A percentile compares a stretch with the other conserved stretches of the same genome.
These are phyloP conservation scores for Coemansia sp. DNA, from an alignment of 192 early-diverging fungal species.

Conservation along the genomic window DNA sequence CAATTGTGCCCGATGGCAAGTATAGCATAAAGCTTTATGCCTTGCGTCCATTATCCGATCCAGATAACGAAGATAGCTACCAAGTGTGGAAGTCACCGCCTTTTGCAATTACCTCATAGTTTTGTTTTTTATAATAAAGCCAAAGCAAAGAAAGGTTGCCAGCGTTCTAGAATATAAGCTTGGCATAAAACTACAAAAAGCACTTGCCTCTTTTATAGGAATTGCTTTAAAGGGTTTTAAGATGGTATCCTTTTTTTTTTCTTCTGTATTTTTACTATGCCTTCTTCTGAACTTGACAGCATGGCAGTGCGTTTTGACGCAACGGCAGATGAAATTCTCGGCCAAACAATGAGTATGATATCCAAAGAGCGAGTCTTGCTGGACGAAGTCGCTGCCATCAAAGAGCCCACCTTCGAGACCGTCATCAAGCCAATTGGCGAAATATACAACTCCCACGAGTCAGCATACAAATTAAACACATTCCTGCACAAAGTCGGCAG, in stretches of 20 bases:
- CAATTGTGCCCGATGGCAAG: slow-evolving; percentile 18
- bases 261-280: neutral
- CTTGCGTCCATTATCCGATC: slow-evolving; percentile 12
- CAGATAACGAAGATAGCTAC: too few relatives aligned
- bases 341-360: neutral
- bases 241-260: neutral
- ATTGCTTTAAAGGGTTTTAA: neutral
- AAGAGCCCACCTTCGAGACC: slow-evolving; percentile 25
- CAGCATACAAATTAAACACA: neutral
- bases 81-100: too few relatives aligned
- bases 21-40: slow-evolving; percentile 23
- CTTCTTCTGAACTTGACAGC: neutral
- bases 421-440: slow-evolving; percentile 9
- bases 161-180: neutral
- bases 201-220: neutral
- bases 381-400: neutral
- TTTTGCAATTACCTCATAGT: too few relatives aligned
- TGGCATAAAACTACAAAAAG: neutral
- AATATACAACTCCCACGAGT: neutral
- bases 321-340: neutral
- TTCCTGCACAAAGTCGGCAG: slow-evolving; percentile 25
- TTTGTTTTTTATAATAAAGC: too few relatives aligned
- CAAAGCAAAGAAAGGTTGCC: too few relatives aligned
- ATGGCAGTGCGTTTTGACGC: neutral
- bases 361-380: neutral